phyloP scores from a whole-genome alignment of 2,329 filamentous ascomycete species.

The Ophiostoma piceae region DNA sequence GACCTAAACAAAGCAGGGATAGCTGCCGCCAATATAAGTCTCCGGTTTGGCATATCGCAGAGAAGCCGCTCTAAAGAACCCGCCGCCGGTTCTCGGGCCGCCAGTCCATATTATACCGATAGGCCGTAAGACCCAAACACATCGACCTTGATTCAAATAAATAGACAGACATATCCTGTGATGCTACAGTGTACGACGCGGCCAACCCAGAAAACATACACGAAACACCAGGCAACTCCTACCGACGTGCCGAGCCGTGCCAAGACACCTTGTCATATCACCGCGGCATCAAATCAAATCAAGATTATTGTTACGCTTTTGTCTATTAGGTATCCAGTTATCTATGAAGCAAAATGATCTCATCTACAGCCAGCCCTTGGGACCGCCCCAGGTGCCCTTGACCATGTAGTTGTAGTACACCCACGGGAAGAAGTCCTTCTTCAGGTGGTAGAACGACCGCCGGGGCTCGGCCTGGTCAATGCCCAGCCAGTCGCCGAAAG shows the following conservation, averaged over 20 bases:
- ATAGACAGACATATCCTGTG: neutral
- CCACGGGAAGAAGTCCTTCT: conserved; percentile 51
- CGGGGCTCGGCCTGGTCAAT: conserved; percentile 39
- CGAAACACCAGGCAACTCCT: neutral
- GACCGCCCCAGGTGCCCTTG: conserved; percentile 52
- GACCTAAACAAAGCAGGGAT: neutral
- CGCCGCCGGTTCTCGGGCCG: neutral
- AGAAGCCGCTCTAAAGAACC: neutral
- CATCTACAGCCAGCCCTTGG: conserved; percentile 39
- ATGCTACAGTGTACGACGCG: neutral
- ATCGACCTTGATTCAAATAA: neutral
- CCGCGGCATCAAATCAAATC: neutral
- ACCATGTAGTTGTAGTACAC: conserved; percentile 50
- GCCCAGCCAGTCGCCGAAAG: conserved; percentile 34
- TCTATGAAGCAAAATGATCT: neutral
- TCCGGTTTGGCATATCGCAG: neutral
- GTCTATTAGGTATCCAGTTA: conserved; percentile 1
- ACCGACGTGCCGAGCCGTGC: neutral
- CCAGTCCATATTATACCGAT: neutral
- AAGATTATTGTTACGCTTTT: neutral
- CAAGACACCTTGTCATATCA: neutral
- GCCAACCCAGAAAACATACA: neutral
- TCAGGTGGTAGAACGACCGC: conserved; percentile 40
- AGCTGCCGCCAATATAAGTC: neutral
- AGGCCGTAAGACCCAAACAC: neutral